A percentile compares a stretch with the other conserved stretches of the same genome.
These are phyloP conservation scores for Pyrenophora seminiperda DNA, from an alignment of 2,329 filamentous ascomycete genomes.

Conservation along the genomic window DNA sequence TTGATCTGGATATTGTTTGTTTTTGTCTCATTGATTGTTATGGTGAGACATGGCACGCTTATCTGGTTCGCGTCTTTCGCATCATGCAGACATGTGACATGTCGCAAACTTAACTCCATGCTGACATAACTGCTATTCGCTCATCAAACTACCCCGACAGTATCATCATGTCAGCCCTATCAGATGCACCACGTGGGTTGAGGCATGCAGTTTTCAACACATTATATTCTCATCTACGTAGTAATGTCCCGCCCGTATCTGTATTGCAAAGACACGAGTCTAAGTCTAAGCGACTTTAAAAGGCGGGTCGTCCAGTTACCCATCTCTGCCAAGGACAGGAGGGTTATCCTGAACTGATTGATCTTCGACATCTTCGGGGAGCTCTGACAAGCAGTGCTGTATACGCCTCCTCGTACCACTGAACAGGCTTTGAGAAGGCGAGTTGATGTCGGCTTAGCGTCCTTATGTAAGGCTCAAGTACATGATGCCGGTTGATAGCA, in stretches of 20 bases:
- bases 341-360: slow-evolving; percentile 22
- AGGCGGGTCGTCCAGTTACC: slow-evolving; percentile 26
- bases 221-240: neutral
- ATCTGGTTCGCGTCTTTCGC: too few species aligned
- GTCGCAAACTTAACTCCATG: too few species aligned
- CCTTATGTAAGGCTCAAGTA: too few species aligned
- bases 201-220: neutral
- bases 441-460: slow-evolving; percentile 11
- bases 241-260: slow-evolving; percentile 43
- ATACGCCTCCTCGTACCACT: slow-evolving; percentile 30
- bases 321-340: slow-evolving; percentile 26
- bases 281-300: slow-evolving; percentile 43
- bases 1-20: too few species aligned
- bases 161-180: neutral
- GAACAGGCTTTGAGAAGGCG: slow-evolving; percentile 25
- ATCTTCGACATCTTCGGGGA: slow-evolving; percentile 30
- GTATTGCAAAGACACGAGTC: slow-evolving; percentile 45
- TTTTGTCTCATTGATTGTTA: too few species aligned
- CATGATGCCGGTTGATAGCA: too few species aligned
- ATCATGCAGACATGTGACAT: too few species aligned
- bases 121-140: too few species aligned
- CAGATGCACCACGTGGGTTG: neutral
- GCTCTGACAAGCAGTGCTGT: slow-evolving; percentile 15
- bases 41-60: too few species aligned
- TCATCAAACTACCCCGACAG: too few species aligned